Conservation (phyloP, 2,329 filamentous ascomycete genomes). For the Xylariales sp. region DNA sequence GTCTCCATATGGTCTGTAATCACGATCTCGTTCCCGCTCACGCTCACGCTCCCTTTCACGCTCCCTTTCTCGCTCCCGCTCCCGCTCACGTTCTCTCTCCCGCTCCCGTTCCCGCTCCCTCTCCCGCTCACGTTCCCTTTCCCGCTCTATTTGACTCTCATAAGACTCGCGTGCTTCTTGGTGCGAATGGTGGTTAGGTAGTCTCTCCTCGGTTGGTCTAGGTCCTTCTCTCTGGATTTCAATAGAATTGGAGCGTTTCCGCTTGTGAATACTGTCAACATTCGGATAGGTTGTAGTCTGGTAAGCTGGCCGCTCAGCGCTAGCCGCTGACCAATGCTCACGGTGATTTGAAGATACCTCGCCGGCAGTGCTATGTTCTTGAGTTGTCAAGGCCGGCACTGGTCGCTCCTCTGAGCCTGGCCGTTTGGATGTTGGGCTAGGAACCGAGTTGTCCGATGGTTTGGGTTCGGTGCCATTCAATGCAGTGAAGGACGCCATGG, state of each 20-base stretch:
- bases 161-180: conserved; percentile 37
- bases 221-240: conserved; percentile 39
- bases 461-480: conserved; percentile 27
- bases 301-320: conserved; percentile 36
- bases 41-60: no score
- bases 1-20: conserved; percentile 38
- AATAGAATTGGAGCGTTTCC: conserved; percentile 65
- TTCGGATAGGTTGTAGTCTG: conserved; percentile 35
- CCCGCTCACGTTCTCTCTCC: no score
- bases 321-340: conserved; percentile 37
- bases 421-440: conserved; percentile 19
- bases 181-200: conserved; percentile 28
- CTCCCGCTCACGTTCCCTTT: no score
- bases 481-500: conserved; percentile 27
- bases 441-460: conserved; percentile 14
- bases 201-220: conserved; percentile 22
- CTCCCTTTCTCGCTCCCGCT: no score
- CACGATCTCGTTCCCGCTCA: conserved; percentile 36
- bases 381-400: conserved; percentile 13
- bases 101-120: no score
- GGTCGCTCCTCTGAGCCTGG: conserved; percentile 21
- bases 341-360: conserved; percentile 22
- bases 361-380: conserved; percentile 18
- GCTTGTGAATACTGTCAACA: conserved; percentile 52
- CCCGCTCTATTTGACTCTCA: no score